Conservation (phyloP, 2,329 filamentous ascomycete genomes). For the Talaromyces sp. region DNA sequence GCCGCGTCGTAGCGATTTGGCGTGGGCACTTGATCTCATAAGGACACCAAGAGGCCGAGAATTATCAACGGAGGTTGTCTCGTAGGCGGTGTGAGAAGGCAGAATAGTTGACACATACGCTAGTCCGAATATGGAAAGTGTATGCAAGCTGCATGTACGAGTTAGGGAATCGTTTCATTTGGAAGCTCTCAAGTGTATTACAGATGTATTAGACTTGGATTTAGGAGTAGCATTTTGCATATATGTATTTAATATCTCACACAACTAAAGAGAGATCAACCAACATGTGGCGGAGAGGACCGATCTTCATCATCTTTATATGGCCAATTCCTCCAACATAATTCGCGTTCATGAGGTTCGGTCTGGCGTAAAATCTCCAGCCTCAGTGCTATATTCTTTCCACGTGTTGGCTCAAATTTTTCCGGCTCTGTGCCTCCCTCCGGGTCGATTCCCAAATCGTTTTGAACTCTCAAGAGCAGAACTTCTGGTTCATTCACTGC, state of each 20-base stretch:
- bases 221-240: too few relatives aligned
- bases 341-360: constrained; percentile 14
- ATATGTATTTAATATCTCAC: background rate
- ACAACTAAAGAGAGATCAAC: background rate
- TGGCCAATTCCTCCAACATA: constrained; percentile 23
- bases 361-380: constrained; percentile 20
- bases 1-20: background rate
- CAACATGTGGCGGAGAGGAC: background rate
- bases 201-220: too few relatives aligned
- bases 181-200: too few relatives aligned
- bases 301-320: constrained; percentile 20
- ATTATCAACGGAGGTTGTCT: background rate
- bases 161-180: too few relatives aligned
- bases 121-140: background rate
- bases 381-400: constrained; percentile 16
- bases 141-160: too few relatives aligned
- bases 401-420: constrained; percentile 17
- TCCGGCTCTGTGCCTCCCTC: constrained; percentile 22
- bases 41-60: background rate
- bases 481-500: constrained; percentile 22
- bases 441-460: constrained; percentile 17
- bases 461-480: constrained; percentile 17
- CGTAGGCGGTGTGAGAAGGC: background rate
- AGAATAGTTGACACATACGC: background rate
- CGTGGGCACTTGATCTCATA: background rate